These are phyloP conservation scores for Cryptococcus neoformans DNA, from an alignment of 1,284 basidiomycete species.

Conservation along the genomic window DNA sequence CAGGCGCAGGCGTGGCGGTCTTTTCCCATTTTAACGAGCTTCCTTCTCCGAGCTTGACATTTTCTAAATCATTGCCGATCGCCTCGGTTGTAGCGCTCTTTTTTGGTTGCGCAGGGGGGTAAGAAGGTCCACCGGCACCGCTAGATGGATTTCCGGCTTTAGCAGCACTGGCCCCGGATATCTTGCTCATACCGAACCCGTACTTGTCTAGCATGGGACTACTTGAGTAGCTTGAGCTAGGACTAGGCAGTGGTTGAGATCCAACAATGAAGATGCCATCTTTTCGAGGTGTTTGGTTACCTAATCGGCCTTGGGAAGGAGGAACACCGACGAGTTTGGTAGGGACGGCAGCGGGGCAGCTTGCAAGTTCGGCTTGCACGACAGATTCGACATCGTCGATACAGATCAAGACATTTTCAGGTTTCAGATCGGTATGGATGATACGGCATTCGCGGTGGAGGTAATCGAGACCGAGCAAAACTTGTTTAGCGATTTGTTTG, in stretches of 20 bases:
- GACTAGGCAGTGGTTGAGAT: slow-evolving; percentile 84
- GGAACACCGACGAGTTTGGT: slow-evolving; percentile 90
- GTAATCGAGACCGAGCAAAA: slow-evolving; percentile 92
- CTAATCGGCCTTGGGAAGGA: slow-evolving; percentile 90
- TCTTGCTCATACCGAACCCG: slow-evolving; percentile 84
- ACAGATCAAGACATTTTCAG: slow-evolving; percentile 95
- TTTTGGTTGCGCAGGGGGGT: not conserved
- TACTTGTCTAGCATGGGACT: slow-evolving; percentile 84
- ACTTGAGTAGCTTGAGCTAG: slow-evolving; percentile 66
- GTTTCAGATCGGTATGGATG: slow-evolving; percentile 95
- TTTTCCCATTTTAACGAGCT: slow-evolving; percentile 58
- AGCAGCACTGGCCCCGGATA: slow-evolving; percentile 38
- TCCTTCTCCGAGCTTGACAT: slow-evolving; percentile 58
- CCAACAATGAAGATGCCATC: slow-evolving; percentile 89
- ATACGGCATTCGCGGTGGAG: slow-evolving; percentile 96
- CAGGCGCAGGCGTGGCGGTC: slow-evolving; percentile 44
- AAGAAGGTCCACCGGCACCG: not conserved
- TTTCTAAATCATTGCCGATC: slow-evolving; percentile 57
- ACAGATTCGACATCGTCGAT: slow-evolving; percentile 97
- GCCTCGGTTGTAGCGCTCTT: slow-evolving; percentile 55
- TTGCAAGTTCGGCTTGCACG: slow-evolving; percentile 78
- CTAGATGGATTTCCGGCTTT: slow-evolving; percentile 12
- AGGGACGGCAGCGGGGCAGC: slow-evolving; percentile 58
- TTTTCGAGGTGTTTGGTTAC: slow-evolving; percentile 91
- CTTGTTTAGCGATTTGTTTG: slow-evolving; percentile 95